Conservation (phyloP, 176 grass and related monocot species). For the Metroxylon sagu region DNA sequence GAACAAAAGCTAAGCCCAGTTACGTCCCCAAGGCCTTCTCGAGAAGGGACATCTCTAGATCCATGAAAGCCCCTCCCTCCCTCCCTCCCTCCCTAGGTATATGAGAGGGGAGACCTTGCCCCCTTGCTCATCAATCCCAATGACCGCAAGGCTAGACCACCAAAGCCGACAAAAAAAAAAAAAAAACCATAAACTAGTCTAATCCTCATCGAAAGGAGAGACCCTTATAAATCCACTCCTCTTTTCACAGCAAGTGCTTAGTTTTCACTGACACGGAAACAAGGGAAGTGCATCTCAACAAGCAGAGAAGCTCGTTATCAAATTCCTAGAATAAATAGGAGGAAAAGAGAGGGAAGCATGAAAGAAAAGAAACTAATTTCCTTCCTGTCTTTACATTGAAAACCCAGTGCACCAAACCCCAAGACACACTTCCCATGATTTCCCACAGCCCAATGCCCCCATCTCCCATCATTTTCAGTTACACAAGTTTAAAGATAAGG, state of each 20-base stretch:
- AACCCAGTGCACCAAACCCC: constrained; percentile 22
- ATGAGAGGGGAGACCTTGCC: constrained; percentile 19
- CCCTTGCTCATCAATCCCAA: constrained; percentile 9
- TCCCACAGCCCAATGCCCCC: constrained; percentile 35
- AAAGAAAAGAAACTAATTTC: constrained; percentile 2
- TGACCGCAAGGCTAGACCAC: not conserved
- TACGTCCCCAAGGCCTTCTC: constrained; percentile 15
- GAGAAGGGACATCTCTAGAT: constrained; percentile 21
- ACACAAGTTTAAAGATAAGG: constrained; percentile 26
- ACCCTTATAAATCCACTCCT: too few relatives aligned
- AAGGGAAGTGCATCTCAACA: too few relatives aligned
- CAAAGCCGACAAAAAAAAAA: not conserved
- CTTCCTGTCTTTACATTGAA: constrained; percentile 1
- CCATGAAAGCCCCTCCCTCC: constrained; percentile 4
- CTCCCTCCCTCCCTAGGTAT: constrained; percentile 23
- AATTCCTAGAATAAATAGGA: too few relatives aligned
- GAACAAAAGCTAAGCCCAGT: not conserved
- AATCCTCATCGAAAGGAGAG: too few relatives aligned
- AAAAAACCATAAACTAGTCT: too few relatives aligned
- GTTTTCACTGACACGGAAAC: too few relatives aligned
- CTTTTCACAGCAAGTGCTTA: too few relatives aligned
- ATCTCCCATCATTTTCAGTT: constrained; percentile 47
- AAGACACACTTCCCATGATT: constrained; percentile 30
- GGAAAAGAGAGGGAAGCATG: too few relatives aligned
- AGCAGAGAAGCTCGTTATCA: too few relatives aligned